Conservation (phyloP, 768 basidiomycete genomes). For the Dictyophora rubrovolvata region DNA sequence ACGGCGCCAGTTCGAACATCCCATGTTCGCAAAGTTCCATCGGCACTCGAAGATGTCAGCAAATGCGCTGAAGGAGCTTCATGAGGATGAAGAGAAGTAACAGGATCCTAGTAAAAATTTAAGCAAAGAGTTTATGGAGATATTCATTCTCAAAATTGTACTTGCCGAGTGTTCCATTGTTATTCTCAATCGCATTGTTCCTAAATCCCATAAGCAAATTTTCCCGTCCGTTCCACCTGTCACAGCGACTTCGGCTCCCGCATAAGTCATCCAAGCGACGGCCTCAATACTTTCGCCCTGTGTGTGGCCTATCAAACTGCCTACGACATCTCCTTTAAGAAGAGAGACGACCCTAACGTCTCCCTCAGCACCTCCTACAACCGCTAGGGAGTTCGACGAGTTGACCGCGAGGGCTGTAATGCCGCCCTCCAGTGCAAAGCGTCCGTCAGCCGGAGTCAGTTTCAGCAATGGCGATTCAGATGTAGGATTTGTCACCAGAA, state of each 20-base stretch:
- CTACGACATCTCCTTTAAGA: conserved; percentile 74
- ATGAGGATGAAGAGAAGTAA: conserved; percentile 69
- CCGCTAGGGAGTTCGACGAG: conserved; percentile 77
- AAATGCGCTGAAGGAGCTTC: conserved; percentile 68
- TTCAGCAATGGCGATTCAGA: conserved; percentile 61
- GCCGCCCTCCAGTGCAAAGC: conserved; percentile 64
- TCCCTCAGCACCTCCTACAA: conserved; percentile 81
- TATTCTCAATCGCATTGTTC: conserved; percentile 72
- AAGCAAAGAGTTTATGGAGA: not conserved
- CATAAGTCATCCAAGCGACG: conserved; percentile 71
- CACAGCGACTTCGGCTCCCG: conserved; percentile 48
- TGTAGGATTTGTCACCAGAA: conserved; percentile 6
- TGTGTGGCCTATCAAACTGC: conserved; percentile 69
- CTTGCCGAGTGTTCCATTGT: conserved; percentile 76
- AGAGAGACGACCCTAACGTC: conserved; percentile 82
- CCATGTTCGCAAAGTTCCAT: conserved; percentile 84
- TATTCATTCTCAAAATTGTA: conserved; percentile 5
- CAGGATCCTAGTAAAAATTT: conserved; percentile 66
- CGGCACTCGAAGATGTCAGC: conserved; percentile 79
- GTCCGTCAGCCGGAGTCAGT: conserved; percentile 54
- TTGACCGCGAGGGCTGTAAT: conserved; percentile 85
- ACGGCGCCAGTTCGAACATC: conserved; percentile 79
- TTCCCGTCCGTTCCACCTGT: conserved; percentile 93
- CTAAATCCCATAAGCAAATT: conserved; percentile 89
- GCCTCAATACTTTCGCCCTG: conserved; percentile 86